Evolutionary conservation across 768 basidiomycete species (phyloP), one percentile per base, ranked within the genome.

Genomic region (Lactifluus rugatus): DNA sequence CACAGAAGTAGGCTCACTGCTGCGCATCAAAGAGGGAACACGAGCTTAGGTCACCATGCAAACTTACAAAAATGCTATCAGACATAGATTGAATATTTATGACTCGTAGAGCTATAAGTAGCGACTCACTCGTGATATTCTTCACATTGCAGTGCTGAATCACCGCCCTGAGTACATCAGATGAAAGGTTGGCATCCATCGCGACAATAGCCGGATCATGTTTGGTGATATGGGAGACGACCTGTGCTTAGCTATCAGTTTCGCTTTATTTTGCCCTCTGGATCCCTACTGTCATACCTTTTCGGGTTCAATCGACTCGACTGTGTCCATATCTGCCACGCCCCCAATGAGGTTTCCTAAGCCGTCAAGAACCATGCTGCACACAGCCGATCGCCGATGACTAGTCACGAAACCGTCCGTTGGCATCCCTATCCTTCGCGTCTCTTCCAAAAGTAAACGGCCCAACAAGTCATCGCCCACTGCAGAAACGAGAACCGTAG

Each of bases 1-100:
- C n/a, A 86, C 77, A 0, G 93, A 96, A 1, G 96, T 98, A 1
- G 96, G 95, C 70, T 99, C 96, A 69, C 89, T 90, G 62, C n/a
- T 59, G 52, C 26, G 45, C 46, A 41, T 51, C 9, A 61, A 44
- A 31, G 14, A n/a, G 32, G 17, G 19, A 2, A n/a, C 19, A 31
- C 8, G 34, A 5, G 13, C 3, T 5, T 37, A 16, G 21, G 26
- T 19, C 39, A 37, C 2, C 2, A 32, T 32, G 34, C 13, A 19
- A n/a, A 73, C 84, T 64, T 67, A 89, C 87, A 89, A 93, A 68
- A 94, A 85, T 14, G 81, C 90, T 92, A 58, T 19, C 56, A 26
- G 16, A 48, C 1, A 31, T 26, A 42, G 4, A 45, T 42, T 41
- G 19, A 31, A 34, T 57, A 48, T 36, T 6, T 44, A 65, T 50